A percentile compares a stretch with the other conserved stretches of the same genome.
phyloP scores from a whole-genome alignment of 2,329 filamentous ascomycete genomes.

The Ophiostoma australiae region DNA sequence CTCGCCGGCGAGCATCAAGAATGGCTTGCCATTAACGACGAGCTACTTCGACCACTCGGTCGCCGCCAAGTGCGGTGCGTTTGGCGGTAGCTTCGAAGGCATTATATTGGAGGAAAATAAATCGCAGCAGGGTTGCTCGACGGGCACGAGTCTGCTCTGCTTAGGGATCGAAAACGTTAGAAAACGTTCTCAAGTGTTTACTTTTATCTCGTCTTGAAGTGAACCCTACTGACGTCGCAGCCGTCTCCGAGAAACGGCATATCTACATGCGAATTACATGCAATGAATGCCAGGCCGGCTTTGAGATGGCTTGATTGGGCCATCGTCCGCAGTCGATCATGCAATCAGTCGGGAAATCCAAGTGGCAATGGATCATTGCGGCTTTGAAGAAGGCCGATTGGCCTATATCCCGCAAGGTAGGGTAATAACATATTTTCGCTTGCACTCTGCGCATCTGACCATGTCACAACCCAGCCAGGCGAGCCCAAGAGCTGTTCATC shows the following conservation, averaged over 20 bases:
- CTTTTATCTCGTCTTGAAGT: neutral
- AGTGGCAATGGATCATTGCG: neutral
- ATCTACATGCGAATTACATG: neutral
- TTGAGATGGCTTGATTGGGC: neutral
- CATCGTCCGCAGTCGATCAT: neutral
- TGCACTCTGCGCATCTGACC: neutral
- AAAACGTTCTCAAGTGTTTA: neutral
- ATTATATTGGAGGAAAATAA: neutral
- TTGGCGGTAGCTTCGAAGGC: neutral
- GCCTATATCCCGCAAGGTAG: neutral
- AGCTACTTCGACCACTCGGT: constrained; percentile 32
- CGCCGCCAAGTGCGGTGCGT: constrained; percentile 7
- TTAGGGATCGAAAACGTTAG: neutral
- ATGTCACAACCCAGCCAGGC: neutral
- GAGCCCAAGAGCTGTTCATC: neutral
- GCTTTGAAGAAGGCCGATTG: neutral
- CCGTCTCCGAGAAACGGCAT: neutral
- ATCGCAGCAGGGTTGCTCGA: neutral
- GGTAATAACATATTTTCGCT: neutral
- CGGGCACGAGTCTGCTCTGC: neutral
- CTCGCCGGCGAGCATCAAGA: constrained; percentile 34
- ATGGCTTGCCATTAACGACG: constrained; percentile 32
- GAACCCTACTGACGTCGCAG: neutral
- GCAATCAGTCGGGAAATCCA: neutral
- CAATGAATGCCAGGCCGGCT: neutral